These are phyloP conservation scores for Metschnikowia peoriensis DNA, from an alignment of 805 yeast species.

Conservation along the genomic window DNA sequence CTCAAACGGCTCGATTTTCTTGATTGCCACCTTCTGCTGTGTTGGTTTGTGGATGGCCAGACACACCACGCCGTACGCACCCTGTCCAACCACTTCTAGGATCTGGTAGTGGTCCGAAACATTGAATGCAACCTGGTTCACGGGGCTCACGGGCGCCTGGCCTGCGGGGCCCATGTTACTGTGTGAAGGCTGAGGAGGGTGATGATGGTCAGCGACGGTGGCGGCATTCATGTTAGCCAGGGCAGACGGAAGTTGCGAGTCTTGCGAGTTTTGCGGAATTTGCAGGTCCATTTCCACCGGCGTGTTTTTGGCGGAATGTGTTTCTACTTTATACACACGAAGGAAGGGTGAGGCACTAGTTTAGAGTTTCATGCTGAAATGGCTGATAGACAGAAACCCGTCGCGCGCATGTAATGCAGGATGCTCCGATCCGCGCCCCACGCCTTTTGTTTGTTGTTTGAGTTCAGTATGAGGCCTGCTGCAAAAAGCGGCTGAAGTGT, in stretches of 20 bases:
- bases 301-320: background rate
- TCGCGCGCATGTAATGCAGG: constrained; percentile 8
- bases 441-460: background rate
- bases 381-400: constrained; percentile 2
- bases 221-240: constrained; percentile 1
- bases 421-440: background rate
- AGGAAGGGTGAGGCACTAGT: background rate
- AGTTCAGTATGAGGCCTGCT: background rate
- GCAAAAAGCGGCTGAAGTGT: background rate
- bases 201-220: background rate
- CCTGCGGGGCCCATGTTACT: background rate
- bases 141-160: background rate
- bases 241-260: constrained; percentile 4
- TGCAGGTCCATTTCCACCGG: background rate
- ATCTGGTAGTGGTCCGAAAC: constrained; percentile 86
- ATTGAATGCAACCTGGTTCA: constrained; percentile 55
- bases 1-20: constrained; percentile 90
- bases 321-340: background rate
- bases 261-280: background rate
- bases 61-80: constrained; percentile 94
- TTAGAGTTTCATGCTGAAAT: constrained; percentile 8
- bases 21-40: constrained; percentile 88
- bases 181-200: background rate
- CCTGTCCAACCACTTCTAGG: constrained; percentile 85
- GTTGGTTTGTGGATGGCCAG: constrained; percentile 85